Percentiles rank a stretch among this genome's conserved stretches.
phyloP scores from a whole-genome alignment of 306 rosid species.

The Malus sieversii region DNA sequence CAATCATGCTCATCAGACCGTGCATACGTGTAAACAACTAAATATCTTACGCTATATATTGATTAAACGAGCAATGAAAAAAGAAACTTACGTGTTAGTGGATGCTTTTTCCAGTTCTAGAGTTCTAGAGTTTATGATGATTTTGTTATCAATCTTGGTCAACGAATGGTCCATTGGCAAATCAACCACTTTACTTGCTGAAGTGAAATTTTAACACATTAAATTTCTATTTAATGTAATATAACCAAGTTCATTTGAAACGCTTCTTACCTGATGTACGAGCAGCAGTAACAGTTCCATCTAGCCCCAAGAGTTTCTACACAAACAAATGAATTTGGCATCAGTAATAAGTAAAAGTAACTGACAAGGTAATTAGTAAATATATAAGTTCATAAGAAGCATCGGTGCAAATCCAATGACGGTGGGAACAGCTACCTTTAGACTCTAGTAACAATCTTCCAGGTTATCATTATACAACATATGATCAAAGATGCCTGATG shows the following conservation, averaged over 20 bases:
- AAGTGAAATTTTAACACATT: constrained; percentile 9
- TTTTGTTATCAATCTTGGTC: constrained; percentile 49
- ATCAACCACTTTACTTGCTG: constrained; percentile 41
- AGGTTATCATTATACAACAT: constrained; percentile 72
- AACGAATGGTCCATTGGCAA: constrained; percentile 45
- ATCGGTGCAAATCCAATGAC: neutral
- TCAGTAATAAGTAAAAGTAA: neutral
- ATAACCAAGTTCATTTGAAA: neutral
- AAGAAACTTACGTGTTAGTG: constrained; percentile 53
- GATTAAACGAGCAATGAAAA: neutral
- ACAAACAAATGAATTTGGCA: neutral
- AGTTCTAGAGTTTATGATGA: constrained; percentile 44
- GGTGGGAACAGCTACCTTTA: constrained; percentile 42
- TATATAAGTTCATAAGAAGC: neutral
- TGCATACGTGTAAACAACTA: neutral
- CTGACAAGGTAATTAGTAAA: too few species aligned
- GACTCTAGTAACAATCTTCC: constrained; percentile 54
- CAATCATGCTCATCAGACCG: constrained; percentile 46
- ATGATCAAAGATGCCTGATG: constrained; percentile 63
- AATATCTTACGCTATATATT: neutral
- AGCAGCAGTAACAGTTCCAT: constrained; percentile 25
- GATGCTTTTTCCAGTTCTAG: constrained; percentile 45
- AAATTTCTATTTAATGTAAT: neutral
- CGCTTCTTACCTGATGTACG: constrained; percentile 46
- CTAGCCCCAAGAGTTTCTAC: constrained; percentile 73